Percentiles rank a stretch among this genome's conserved stretches.
phyloP scores from a whole-genome alignment of 2,329 filamentous ascomycete genomes.

The Lachnellula willkommii region DNA sequence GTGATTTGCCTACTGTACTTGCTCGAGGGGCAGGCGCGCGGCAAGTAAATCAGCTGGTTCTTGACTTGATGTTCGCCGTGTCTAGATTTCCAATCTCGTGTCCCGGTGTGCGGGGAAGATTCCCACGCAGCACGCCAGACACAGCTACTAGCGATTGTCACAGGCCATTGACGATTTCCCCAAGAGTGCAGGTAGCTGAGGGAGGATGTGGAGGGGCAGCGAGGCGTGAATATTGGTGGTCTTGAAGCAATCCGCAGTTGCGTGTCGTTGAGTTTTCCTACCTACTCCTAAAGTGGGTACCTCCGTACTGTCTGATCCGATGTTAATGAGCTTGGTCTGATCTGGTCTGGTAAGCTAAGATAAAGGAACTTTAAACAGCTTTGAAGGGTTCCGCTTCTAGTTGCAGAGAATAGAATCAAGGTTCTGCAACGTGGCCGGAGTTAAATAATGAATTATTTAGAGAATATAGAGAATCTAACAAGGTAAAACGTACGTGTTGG shows the following conservation, averaged over 20 bases:
- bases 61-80: slow-evolving; percentile 15
- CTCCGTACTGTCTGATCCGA: too few relatives aligned
- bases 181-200: slow-evolving; percentile 6
- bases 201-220: background rate
- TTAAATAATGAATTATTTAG: background rate
- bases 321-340: background rate
- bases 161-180: slow-evolving; percentile 48
- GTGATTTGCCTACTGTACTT: slow-evolving; percentile 31
- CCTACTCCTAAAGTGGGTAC: background rate
- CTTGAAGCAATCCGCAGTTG: too few relatives aligned
- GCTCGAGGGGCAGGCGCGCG: background rate
- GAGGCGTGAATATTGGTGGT: background rate
- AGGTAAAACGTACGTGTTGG: too few relatives aligned
- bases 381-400: background rate
- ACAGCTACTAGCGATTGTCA: slow-evolving; percentile 48
- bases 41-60: slow-evolving; percentile 11
- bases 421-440: background rate
- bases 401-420: background rate
- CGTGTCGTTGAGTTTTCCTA: too few relatives aligned
- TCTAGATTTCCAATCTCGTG: slow-evolving; percentile 31
- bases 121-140: slow-evolving; percentile 54
- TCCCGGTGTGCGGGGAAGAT: slow-evolving; percentile 52
- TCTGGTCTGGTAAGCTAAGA: background rate
- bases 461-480: background rate
- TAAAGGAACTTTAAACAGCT: background rate